phyloP scores from a whole-genome alignment of 1,139 yeast genomes.

The Taphrina betulina region DNA sequence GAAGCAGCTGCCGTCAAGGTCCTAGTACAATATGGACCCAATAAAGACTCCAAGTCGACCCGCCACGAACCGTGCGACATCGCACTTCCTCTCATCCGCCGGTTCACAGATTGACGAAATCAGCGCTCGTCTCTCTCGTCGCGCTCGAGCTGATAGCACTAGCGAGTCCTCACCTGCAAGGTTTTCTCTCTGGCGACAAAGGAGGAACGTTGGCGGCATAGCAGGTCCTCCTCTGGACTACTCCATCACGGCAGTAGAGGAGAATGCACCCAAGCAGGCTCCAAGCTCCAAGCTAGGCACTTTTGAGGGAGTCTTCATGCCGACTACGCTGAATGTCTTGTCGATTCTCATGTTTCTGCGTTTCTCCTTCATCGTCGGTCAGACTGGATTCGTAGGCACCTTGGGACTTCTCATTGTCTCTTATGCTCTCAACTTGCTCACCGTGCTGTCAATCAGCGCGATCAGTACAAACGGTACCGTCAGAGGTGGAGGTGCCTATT shows the following conservation, averaged over 20 bases:
- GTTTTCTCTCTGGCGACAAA: conserved; percentile 10
- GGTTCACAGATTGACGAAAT: conserved; percentile 31
- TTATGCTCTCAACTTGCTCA: conserved; percentile 62
- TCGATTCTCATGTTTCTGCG: conserved; percentile 77
- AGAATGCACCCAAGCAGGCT: conserved; percentile 1
- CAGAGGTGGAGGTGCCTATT: conserved; percentile 81
- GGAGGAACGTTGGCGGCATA: not conserved
- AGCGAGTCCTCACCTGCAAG: conserved; percentile 1
- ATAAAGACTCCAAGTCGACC: too few species aligned
- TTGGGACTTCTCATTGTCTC: conserved; percentile 51
- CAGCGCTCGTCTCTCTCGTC: conserved; percentile 17
- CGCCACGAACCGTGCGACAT: conserved; percentile 3
- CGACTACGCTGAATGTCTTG: conserved; percentile 71
- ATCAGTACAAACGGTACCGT: conserved; percentile 82
- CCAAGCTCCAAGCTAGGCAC: conserved; percentile 58
- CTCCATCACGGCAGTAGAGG: conserved; percentile 21
- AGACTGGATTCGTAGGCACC: conserved; percentile 70
- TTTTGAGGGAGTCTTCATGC: conserved; percentile 73
- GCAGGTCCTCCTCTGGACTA: conserved; percentile 22
- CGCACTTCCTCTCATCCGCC: conserved; percentile 21
- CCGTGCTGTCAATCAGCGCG: conserved; percentile 72
- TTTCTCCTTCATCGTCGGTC: conserved; percentile 77
- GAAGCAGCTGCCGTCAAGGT: too few species aligned
- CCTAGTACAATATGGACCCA: too few species aligned
- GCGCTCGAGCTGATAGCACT: conserved; percentile 18